Percentiles rank a stretch among this genome's conserved stretches.
These are phyloP conservation scores for Apophysomyces elegans DNA, from an alignment of 371 early-diverging fungal genomes.

Conservation along the genomic window DNA sequence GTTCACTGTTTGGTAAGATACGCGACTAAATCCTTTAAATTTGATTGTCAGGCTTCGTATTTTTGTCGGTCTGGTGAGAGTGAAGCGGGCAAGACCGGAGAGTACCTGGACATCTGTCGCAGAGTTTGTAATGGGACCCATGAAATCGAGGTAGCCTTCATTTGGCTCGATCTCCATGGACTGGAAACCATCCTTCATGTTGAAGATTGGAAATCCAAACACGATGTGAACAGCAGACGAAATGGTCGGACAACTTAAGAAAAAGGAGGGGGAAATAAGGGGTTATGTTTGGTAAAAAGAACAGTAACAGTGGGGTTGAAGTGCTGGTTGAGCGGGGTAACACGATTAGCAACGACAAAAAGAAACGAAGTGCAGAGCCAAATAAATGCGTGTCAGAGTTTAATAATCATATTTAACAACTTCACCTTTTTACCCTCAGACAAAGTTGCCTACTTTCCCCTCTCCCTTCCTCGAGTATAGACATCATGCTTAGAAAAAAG, in stretches of 20 bases:
- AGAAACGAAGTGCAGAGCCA: constrained; percentile 1
- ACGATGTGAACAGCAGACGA: constrained; percentile 11
- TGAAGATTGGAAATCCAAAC: constrained; percentile 10
- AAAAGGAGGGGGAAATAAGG: constrained; percentile 7
- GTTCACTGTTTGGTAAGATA: neutral
- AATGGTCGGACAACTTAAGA: constrained; percentile 9
- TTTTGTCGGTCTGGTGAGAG: constrained; percentile 24
- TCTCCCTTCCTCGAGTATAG: too few species aligned
- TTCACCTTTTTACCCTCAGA: neutral
- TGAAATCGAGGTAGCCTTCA: constrained; percentile 24
- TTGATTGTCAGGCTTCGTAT: constrained; percentile 28
- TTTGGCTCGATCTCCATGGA: constrained; percentile 26
- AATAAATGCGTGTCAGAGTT: neutral
- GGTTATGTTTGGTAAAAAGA: neutral
- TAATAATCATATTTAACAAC: neutral
- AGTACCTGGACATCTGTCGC: constrained; percentile 16
- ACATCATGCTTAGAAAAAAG: too few species aligned
- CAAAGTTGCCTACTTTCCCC: too few species aligned
- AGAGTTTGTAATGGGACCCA: constrained; percentile 14
- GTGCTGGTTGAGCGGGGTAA: neutral
- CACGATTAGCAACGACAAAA: constrained; percentile 7
- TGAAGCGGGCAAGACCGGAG: constrained; percentile 24
- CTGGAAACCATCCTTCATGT: constrained; percentile 33
- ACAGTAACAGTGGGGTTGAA: constrained; percentile 11
- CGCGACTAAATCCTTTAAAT: constrained; percentile 26